Conservation (phyloP, 768 basidiomycete species). For the Lactarius indigo region DNA sequence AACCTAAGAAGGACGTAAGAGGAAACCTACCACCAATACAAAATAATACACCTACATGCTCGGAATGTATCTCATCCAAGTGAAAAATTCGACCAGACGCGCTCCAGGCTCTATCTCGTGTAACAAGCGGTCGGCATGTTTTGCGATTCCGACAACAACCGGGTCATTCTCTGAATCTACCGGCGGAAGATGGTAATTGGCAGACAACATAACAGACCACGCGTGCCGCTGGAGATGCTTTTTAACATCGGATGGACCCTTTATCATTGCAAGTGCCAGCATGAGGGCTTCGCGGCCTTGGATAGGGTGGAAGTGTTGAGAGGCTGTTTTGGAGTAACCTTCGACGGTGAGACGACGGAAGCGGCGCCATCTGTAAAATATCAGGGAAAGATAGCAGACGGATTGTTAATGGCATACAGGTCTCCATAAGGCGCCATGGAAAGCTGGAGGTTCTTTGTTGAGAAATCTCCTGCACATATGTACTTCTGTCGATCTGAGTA, state of each 20-base stretch:
- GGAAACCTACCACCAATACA: no score
- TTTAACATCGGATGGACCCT: conserved; percentile 26
- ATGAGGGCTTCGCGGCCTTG: conserved; percentile 33
- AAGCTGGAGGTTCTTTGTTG: conserved; percentile 30
- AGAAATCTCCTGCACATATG: conserved; percentile 30
- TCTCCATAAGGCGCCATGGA: conserved; percentile 29
- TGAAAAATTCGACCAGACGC: no score
- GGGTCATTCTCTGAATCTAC: conserved; percentile 16
- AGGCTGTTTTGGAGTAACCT: conserved; percentile 29
- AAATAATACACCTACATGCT: no score
- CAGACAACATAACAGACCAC: conserved; percentile 28
- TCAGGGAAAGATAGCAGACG: neutral
- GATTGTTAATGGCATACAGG: neutral
- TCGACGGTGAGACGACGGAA: conserved; percentile 27
- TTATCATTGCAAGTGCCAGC: conserved; percentile 27
- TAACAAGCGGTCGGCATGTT: neutral
- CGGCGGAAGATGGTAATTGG: conserved; percentile 5
- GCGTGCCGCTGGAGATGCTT: conserved; percentile 28
- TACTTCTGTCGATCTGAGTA: neutral
- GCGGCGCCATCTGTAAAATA: conserved; percentile 25
- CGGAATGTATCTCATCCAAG: no score
- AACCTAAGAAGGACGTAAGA: no score
- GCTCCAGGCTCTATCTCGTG: no score
- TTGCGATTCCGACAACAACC: neutral
- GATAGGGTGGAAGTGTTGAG: conserved; percentile 29